Percentiles rank a stretch among this genome's conserved stretches.
These are phyloP conservation scores for Berberis thunbergii DNA, from an alignment of 164 flowering plant genomes.

Conservation along the genomic window DNA sequence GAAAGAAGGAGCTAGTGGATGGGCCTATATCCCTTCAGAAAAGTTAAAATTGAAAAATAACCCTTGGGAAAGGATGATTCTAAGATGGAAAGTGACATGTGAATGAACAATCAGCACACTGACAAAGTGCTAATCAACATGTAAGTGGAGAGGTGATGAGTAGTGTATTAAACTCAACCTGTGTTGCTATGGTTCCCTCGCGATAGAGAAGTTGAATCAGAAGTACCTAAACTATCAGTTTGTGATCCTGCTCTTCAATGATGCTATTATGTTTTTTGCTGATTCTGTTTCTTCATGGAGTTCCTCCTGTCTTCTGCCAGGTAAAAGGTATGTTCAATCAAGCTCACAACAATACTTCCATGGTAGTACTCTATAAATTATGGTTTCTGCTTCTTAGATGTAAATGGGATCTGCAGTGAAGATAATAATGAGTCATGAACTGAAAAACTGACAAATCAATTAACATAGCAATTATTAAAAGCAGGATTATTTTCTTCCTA, in stretches of 20 bases:
- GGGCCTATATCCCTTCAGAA: background rate
- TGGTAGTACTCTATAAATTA: background rate
- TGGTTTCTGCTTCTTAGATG: no score
- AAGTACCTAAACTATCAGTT: constrained; percentile 5
- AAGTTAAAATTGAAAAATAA: constrained; percentile 2
- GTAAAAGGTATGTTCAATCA: constrained; percentile 44
- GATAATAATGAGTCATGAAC: no score
- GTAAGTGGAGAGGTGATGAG: constrained; percentile 12
- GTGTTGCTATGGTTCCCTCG: background rate
- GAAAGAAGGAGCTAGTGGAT: background rate
- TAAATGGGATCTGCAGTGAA: no score
- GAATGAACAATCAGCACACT: constrained; percentile 23
- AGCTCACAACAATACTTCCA: background rate
- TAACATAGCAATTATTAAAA: no score
- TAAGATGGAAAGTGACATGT: constrained; percentile 15
- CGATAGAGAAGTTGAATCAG: background rate
- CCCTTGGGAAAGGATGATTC: constrained; percentile 24
- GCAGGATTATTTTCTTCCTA: no score
- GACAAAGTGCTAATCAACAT: constrained; percentile 14
- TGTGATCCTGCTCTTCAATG: constrained; percentile 31
- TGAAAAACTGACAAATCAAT: no score
- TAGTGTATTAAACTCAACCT: background rate
- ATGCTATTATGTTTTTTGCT: constrained; percentile 23
- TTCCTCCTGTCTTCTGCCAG: constrained; percentile 44
- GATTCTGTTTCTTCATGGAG: constrained; percentile 27